A percentile compares a stretch with the other conserved stretches of the same genome.
Evolutionary conservation across 129 eudicot genomes (phyloP).

Genomic region (Glebionis coronaria): DNA sequence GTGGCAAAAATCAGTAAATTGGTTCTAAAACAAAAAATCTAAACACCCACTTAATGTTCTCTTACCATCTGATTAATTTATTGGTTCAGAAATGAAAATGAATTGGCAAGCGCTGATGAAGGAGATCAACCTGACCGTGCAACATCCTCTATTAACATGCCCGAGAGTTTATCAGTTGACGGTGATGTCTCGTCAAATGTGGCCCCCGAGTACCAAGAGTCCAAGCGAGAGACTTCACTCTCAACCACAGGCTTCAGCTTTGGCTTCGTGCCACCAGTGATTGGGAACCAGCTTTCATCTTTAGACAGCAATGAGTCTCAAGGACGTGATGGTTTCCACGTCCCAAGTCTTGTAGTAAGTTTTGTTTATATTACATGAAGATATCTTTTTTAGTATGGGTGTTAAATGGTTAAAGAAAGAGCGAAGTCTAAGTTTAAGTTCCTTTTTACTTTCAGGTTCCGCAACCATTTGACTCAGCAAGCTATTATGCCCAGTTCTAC

Average conservation of each 20-base stretch:
- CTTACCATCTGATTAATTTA: constrained; percentile 6
- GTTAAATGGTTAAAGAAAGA: too few species aligned
- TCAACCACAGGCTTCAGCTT: constrained; percentile 45
- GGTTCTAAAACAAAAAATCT: not conserved
- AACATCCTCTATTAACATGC: constrained; percentile 44
- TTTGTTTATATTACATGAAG: not conserved
- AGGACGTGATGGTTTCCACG: constrained; percentile 58
- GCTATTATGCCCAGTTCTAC: constrained; percentile 73
- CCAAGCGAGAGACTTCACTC: constrained; percentile 50
- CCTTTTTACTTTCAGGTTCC: constrained; percentile 49
- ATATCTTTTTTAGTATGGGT: too few species aligned
- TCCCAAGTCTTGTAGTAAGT: constrained; percentile 83
- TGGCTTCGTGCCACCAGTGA: constrained; percentile 61
- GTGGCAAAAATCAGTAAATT: not conserved
- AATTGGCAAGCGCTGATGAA: constrained; percentile 35
- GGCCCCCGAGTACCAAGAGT: constrained; percentile 42
- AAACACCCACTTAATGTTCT: not conserved
- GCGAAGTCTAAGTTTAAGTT: not conserved
- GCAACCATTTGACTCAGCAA: constrained; percentile 69
- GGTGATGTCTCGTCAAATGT: constrained; percentile 46
- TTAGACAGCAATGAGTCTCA: constrained; percentile 63
- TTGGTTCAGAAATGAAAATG: constrained; percentile 52
- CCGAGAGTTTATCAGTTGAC: constrained; percentile 45
- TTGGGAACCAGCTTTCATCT: constrained; percentile 50
- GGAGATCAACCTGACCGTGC: constrained; percentile 38